These are phyloP conservation scores for Trichaptum fuscoviolaceum DNA, from an alignment of 768 basidiomycete genomes.

Conservation along the genomic window DNA sequence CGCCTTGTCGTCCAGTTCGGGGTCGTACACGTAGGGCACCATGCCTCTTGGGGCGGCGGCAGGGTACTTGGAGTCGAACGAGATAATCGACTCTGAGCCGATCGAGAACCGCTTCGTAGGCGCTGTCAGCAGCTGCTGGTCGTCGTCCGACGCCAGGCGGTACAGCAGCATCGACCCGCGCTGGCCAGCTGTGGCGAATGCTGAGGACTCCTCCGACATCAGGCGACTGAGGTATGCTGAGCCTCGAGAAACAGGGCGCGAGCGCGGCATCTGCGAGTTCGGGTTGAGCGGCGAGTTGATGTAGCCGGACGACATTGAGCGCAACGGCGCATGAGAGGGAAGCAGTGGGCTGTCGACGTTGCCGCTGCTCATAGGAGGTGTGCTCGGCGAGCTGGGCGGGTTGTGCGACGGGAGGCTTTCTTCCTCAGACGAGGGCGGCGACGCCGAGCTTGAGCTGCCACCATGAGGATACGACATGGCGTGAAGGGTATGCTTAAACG, in stretches of 20 bases:
- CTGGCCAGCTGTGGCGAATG: slow-evolving; percentile 27
- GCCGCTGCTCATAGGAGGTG: background rate
- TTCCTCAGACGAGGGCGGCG: slow-evolving; percentile 1
- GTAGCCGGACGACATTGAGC: slow-evolving; percentile 4
- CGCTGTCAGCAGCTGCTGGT: slow-evolving; percentile 20
- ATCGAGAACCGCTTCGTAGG: slow-evolving; percentile 36
- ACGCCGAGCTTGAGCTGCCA: background rate
- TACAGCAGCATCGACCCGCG: slow-evolving; percentile 66
- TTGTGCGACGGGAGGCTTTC: background rate
- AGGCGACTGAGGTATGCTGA: slow-evolving; percentile 39
- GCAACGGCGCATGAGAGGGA: background rate
- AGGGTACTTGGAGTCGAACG: slow-evolving; percentile 65
- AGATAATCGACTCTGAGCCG: slow-evolving; percentile 47
- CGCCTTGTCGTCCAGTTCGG: slow-evolving; percentile 46
- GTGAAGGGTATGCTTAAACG: background rate
- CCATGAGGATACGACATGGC: slow-evolving; percentile 1
- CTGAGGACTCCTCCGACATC: slow-evolving; percentile 40
- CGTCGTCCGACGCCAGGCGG: slow-evolving; percentile 43
- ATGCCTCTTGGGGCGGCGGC: slow-evolving; percentile 33
- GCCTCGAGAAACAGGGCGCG: slow-evolving; percentile 29
- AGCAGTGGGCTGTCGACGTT: slow-evolving; percentile 3
- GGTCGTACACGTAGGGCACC: slow-evolving; percentile 70
- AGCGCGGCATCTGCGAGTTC: background rate
- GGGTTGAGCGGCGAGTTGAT: slow-evolving; percentile 4
- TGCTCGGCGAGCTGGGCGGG: slow-evolving; percentile 1